Evolutionary conservation across 2,329 filamentous ascomycete species (phyloP), one percentile per base, ranked within the genome.

Genomic region (Colletotrichum viniferum): DNA sequence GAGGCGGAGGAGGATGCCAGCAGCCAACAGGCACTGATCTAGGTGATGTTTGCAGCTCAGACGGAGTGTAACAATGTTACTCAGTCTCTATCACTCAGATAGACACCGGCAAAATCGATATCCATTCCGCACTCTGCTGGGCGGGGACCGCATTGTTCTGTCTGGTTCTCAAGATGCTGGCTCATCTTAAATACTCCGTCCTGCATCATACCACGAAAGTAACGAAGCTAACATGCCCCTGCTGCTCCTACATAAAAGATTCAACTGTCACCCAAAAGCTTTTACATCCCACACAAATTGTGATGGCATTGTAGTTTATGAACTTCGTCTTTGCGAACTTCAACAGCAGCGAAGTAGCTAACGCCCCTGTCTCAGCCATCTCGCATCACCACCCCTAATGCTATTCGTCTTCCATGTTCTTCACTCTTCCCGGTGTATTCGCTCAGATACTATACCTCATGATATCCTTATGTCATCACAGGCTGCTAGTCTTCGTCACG

Each of bases 151-250:
- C 43, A 48, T 52, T 52, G 6, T 52, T n/a, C 6, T 52, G n/a
- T 52, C 43, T n/a, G n/a, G 0, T 52, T 52, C 10, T 21, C n/a
- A 52, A 52, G 43, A 52, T 52, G n/a, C n/a, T 21, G 5, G n/a
- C 43, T 21, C 43, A 52, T 21, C 5, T 13, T 12, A 48, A 12
- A 7, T 48, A 48, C 38, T 48, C n/a, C 18, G 10, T 48, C 18
- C 38, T n/a, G 38, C 38, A 48, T 48, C 18, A 3, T n/a, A 16
- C 18, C 5, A 18, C 4, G 38, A 12, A n/a, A 48, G 5, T n/a
- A 48, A 13, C 10, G 1, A 48, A n/a, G 43, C 43, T 2, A 0
- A 7, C 43, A 48, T 13, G 0, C 43, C 18, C 0, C 43, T 0
- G n/a, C 43, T 21, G 0, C 0, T 21, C 43, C 43, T 4, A 18